Base-by-base conservation (phyloP, 2,329 filamentous ascomycete species). In the Stagonosporopsis rhizophila region DNA sequence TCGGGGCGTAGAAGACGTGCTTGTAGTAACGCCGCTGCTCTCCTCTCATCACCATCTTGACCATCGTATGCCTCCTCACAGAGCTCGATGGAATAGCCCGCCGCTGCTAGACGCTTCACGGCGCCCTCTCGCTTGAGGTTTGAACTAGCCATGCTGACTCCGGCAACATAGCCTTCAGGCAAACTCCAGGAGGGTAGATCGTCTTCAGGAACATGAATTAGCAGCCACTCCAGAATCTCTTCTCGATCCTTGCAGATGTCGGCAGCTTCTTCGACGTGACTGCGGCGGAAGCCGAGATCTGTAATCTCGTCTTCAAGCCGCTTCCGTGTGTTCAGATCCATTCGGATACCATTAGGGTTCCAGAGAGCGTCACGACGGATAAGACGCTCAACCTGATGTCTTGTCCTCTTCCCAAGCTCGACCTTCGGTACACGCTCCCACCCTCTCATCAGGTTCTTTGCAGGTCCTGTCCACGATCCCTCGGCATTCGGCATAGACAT, bases 121-220 rank as follows among this genome's bases (percentile, higher is more conserved):
- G 90, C 89, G 4, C 87, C 89, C 73, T 98, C 93, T 64, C 87
- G 86, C 71, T 87, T 90, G 58, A 97, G 75, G 72, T 97, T 89
- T 6, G 88, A 89, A 46, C 90, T 90, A 1, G 88, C 94, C 61
- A 99, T 88, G 40, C 89, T 92, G 23, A 98, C 88, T 20, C 95
- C 95, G 25, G 93, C 94, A 11, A 90, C 88, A 74, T 99, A 99
- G 59, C 88, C 90, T 76, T 96, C 93, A 0, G 95, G 95, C 38
- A 99, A 80, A 66, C 91, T 91, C 92, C 94, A 98, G 6, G 85
- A 82, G 1, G 95, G 95, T n/a, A 98, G 80, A 69, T 98, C 95
- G 72, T 99, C 95, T 72, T 99, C 95, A 1, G 95, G 95, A 2
- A 99, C 92, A 76, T 99, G 94, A 47, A 98, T 93, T 44, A 99